Evolutionary conservation across 148 eudicot species (phyloP), one percentile per base, ranked within the genome.

Genomic region (Rhododendron simsii): DNA sequence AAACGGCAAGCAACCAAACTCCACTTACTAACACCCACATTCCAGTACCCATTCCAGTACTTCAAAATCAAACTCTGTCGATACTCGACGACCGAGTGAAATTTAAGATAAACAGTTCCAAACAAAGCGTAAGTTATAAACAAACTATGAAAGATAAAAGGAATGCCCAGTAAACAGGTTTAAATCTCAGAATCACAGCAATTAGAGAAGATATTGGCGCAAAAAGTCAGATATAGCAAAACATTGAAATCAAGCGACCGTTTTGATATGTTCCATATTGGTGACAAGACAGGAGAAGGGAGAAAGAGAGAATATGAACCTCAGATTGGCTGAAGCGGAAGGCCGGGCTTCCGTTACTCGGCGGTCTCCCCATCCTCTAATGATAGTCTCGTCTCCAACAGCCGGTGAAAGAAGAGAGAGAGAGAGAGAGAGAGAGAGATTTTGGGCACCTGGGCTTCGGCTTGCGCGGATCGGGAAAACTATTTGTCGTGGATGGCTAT

Each of bases 271-370:
- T 11, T 41, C 44, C 26, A 5, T 71, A 5, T 14, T 30, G 7
- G 41, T 1, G 76, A 71, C 8, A 71, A 71, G 30, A 71, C 15
- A 33, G 41, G 76, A 71, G 41, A 71, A 11, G 35, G 3, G 16
- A 63, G 69, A 69, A 28, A 69, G 41, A 21, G 12, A 21, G 3
- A 35, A 71, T 30, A 12, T 33, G 76, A 26, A 95, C 98, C 98
- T 95, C 98, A 14, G 78, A 33, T 4, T 85, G 88, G 85, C 88
- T 90, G 83, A 95, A 95, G 48, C 98, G 95, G 87, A 95, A 95
- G 50, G 98, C 90, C 55, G 98, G 98, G 85, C 90, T 94, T 37
- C 98, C 98, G 86, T 92, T 92, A 74, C 94, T 92, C 20, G 98
- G 97, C 35, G 95, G 98, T 73, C 97, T 92, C 79, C 98, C 98